phyloP scores from a whole-genome alignment of 2,329 filamentous ascomycete genomes.

The Aspergillus ibericus region DNA sequence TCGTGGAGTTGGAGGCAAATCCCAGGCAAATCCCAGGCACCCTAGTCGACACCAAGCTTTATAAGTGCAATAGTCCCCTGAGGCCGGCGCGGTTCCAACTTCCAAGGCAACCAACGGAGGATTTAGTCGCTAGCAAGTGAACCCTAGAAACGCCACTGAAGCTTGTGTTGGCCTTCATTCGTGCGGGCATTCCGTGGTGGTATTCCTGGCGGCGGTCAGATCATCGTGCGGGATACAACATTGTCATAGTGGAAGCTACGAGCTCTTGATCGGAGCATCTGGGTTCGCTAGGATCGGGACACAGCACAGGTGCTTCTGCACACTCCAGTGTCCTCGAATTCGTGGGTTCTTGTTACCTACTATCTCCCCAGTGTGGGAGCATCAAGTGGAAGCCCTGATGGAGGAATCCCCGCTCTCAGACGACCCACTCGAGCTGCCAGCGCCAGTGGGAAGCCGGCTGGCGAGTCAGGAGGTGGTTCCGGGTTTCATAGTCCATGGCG shows the following conservation, averaged over 20 bases:
- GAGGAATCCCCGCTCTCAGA: neutral
- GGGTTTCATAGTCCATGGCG: neutral
- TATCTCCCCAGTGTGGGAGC: neutral
- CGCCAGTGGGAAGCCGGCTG: neutral
- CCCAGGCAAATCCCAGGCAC: neutral
- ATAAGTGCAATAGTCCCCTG: constrained; percentile 1
- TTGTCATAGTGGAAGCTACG: too few relatives aligned
- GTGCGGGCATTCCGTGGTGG: neutral
- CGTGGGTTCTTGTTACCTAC: neutral
- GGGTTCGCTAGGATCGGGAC: too few relatives aligned
- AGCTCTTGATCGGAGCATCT: too few relatives aligned
- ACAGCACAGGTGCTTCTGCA: too few relatives aligned
- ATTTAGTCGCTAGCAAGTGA: neutral
- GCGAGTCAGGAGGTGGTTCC: neutral
- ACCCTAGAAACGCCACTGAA: constrained; percentile 1
- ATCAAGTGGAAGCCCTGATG: neutral
- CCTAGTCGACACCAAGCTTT: neutral
- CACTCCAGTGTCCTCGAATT: too few relatives aligned
- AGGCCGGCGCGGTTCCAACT: neutral
- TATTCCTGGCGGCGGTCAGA: neutral
- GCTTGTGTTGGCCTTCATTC: neutral
- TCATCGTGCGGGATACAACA: neutral
- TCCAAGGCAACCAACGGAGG: neutral
- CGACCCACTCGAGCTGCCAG: neutral
- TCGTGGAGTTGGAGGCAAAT: neutral